Conservation (phyloP, 164 flowering plant species). For the Tetrastigma voinierianum region DNA sequence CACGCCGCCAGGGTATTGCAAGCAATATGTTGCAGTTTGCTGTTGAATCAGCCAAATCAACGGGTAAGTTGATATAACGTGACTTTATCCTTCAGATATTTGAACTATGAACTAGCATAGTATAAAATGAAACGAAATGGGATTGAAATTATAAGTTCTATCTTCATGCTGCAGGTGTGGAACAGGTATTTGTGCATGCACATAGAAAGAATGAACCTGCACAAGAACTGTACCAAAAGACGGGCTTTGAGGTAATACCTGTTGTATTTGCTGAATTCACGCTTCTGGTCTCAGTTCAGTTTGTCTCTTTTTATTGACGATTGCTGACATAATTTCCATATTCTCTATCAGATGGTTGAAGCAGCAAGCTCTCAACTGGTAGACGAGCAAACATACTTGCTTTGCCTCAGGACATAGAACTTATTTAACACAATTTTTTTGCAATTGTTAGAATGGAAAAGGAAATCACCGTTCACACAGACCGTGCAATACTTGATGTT, state of each 20-base stretch:
- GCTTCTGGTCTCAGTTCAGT: background rate
- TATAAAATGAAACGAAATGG: background rate
- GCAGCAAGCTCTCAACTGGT: conserved; percentile 34
- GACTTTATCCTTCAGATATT: background rate
- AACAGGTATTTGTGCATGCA: conserved; percentile 63
- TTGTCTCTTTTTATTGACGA: background rate
- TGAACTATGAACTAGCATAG: background rate
- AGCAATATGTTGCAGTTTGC: conserved; percentile 68
- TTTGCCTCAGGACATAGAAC: conserved; percentile 26
- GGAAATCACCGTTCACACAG: background rate
- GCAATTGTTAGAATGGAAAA: background rate
- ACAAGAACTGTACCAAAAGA: conserved; percentile 47
- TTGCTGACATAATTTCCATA: conserved; percentile 6
- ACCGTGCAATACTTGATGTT: background rate
- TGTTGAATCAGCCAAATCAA: conserved; percentile 43
- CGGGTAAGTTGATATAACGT: conserved; percentile 37
- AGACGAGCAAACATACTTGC: conserved; percentile 43
- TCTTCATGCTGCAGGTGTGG: conserved; percentile 39
- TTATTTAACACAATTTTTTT: background rate
- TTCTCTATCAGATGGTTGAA: conserved; percentile 46
- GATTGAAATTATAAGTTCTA: background rate
- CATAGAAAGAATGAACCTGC: conserved; percentile 54
- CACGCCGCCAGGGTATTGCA: conserved; percentile 83
- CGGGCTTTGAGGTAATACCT: conserved; percentile 67
- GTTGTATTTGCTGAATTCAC: background rate